Conservation (phyloP, 2,329 filamentous ascomycete genomes). For the Pyrenochaeta sp. region DNA sequence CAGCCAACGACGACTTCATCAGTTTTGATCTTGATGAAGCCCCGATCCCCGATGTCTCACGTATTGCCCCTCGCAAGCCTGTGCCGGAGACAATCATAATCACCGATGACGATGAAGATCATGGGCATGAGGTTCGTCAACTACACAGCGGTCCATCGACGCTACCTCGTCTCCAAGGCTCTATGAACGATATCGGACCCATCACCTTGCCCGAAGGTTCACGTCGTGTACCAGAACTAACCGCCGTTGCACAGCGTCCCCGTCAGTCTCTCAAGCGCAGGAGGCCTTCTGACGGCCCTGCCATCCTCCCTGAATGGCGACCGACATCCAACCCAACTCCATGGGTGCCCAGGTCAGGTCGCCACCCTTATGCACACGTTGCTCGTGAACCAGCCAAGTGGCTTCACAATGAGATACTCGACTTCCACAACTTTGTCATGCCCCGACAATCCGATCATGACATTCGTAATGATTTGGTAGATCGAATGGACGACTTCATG, state of each 20-base stretch:
- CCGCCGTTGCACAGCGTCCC: slow-evolving; percentile 18
- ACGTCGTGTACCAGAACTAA: too few relatives aligned
- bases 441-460: slow-evolving; percentile 79
- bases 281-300: slow-evolving; percentile 45
- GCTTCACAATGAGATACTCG: slow-evolving; percentile 86
- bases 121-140: not conserved
- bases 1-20: slow-evolving; percentile 79
- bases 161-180: slow-evolving; percentile 23
- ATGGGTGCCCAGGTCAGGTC: slow-evolving; percentile 26
- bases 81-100: slow-evolving; percentile 68
- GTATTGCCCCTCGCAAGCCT: too few relatives aligned
- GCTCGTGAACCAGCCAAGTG: slow-evolving; percentile 59
- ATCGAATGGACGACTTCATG: slow-evolving; percentile 70
- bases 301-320: slow-evolving; percentile 55
- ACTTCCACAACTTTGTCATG: slow-evolving; percentile 86
- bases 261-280: slow-evolving; percentile 68
- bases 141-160: not conserved
- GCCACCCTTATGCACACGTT: slow-evolving; percentile 63
- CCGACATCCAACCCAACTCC: slow-evolving; percentile 60
- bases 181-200: slow-evolving; percentile 29
- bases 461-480: slow-evolving; percentile 75
- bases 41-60: too few relatives aligned
- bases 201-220: too few relatives aligned
- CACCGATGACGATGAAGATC: slow-evolving; percentile 34
- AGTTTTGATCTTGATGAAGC: too few relatives aligned